Conservation (phyloP, 345 rosid species). For the Brassica cretica region DNA sequence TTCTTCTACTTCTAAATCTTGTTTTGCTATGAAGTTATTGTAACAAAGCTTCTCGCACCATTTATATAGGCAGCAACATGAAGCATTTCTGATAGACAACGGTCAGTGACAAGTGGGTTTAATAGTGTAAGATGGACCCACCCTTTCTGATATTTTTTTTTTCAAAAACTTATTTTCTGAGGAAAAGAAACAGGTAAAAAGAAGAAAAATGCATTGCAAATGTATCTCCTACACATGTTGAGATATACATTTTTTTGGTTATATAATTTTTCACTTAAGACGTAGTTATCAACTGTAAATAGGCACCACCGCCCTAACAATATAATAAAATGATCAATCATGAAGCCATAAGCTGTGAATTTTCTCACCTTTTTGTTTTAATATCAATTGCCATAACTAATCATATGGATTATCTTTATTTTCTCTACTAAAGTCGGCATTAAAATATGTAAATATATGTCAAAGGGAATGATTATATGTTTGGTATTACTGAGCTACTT, state of each 20-base stretch:
- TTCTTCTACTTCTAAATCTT: neutral
- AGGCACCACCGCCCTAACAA: constrained; percentile 31
- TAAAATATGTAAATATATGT: constrained; percentile 3
- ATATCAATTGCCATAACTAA: constrained; percentile 4
- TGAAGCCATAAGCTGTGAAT: constrained; percentile 1
- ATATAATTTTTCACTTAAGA: neutral
- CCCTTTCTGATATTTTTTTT: neutral
- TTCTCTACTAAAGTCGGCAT: neutral
- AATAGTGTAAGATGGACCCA: constrained; percentile 37
- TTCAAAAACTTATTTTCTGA: neutral
- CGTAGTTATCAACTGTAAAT: constrained; percentile 13
- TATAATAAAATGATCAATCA: constrained; percentile 7
- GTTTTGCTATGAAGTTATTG: constrained; percentile 26
- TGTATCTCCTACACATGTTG: constrained; percentile 14
- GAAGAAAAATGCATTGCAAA: neutral
- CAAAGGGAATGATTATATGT: constrained; percentile 27
- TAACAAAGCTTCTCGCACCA: constrained; percentile 25
- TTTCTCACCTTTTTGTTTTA: neutral
- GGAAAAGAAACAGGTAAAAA: neutral
- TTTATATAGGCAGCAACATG: constrained; percentile 38
- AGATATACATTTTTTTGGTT: neutral
- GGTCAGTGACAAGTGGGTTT: constrained; percentile 30
- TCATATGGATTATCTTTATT: neutral
- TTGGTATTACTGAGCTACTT: constrained; percentile 16
- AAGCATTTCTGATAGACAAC: constrained; percentile 26